Percentiles rank a stretch among this genome's conserved stretches.
These are phyloP conservation scores for Cordyceps tenuipes DNA, from an alignment of 2,329 filamentous ascomycete genomes.

Conservation along the genomic window DNA sequence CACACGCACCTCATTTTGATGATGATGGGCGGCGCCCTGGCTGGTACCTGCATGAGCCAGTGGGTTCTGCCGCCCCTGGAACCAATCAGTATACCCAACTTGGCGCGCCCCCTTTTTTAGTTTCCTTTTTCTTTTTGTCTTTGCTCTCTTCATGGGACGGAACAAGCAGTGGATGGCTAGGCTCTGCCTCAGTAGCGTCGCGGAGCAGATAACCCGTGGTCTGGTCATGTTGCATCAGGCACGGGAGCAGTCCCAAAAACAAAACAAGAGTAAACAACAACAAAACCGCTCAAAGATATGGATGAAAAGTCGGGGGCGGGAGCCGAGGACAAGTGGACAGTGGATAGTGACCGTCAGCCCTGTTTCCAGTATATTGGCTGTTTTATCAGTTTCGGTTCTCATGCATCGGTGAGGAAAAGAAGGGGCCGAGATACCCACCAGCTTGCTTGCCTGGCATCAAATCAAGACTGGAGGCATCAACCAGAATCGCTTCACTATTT, in stretches of 20 bases:
- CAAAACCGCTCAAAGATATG: background rate
- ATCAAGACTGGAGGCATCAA: too few species aligned
- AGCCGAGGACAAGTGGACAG: too few species aligned
- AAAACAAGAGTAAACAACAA: background rate
- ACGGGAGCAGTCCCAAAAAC: background rate
- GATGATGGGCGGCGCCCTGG: constrained; percentile 1
- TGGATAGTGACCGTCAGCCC: background rate
- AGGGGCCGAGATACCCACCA: background rate
- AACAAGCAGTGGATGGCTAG: background rate
- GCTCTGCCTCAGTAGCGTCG: background rate
- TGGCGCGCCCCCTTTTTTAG: constrained; percentile 2
- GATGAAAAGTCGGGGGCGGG: background rate
- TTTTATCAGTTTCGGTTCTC: background rate
- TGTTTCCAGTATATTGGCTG: background rate
- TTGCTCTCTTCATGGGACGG: background rate
- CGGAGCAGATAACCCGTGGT: background rate
- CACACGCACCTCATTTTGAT: constrained; percentile 12
- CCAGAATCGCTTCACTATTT: too few species aligned
- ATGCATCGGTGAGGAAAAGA: background rate
- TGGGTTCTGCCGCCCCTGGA: background rate
- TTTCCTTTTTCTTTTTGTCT: background rate
- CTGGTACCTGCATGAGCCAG: constrained; percentile 10
- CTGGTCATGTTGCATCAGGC: constrained; percentile 1
- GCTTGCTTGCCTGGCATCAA: background rate
- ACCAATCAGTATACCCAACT: background rate